Conservation (phyloP, 2,329 filamentous ascomycete genomes). For the Diaporthe citri region DNA sequence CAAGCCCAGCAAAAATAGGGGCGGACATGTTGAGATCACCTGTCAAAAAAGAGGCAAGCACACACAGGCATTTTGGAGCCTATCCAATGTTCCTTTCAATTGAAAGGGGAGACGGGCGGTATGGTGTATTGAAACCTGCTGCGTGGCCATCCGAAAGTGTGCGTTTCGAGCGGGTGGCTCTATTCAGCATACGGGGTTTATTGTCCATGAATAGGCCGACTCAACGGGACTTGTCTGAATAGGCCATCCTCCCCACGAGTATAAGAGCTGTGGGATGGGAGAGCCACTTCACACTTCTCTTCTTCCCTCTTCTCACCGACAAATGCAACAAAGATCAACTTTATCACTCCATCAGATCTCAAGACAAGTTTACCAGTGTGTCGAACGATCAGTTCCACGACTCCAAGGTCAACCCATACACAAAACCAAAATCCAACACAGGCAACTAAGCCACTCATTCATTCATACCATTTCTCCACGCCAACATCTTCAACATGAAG, state of each 20-base stretch:
- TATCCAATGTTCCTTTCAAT: slow-evolving; percentile 28
- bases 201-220: slow-evolving; percentile 38
- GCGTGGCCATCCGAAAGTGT: neutral
- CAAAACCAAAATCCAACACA: slow-evolving; percentile 1
- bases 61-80: neutral
- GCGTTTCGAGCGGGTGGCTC: neutral
- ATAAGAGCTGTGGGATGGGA: slow-evolving; percentile 26
- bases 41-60: neutral
- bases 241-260: slow-evolving; percentile 8
- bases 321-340: slow-evolving; percentile 28
- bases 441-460: slow-evolving; percentile 1
- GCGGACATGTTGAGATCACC: neutral
- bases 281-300: neutral
- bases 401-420: slow-evolving; percentile 32
- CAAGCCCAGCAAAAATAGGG: neutral
- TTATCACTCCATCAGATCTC: slow-evolving; percentile 29
- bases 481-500: slow-evolving; percentile 46
- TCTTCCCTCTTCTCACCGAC: slow-evolving; percentile 27
- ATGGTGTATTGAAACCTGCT: neutral
- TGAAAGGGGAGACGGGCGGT: neutral
- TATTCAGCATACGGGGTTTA: slow-evolving; percentile 27
- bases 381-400: slow-evolving; percentile 37
- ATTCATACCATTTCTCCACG: slow-evolving; percentile 8
- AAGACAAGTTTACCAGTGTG: slow-evolving; percentile 38
- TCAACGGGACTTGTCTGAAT: slow-evolving; percentile 23